These are phyloP conservation scores for Saccharum hybrid DNA, from an alignment of 202 grass and related monocot species.

Conservation along the genomic window DNA sequence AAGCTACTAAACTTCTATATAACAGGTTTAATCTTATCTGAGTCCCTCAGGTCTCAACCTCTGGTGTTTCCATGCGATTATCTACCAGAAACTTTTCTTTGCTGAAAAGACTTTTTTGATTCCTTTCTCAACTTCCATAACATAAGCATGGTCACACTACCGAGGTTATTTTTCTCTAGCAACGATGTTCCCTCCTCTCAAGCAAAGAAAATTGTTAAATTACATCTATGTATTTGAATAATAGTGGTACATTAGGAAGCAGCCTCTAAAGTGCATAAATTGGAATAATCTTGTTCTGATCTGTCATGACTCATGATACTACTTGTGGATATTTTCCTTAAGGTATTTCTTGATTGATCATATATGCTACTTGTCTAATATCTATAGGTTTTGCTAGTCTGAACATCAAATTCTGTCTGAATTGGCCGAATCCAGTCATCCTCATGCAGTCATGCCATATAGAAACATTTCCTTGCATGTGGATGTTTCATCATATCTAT, in stretches of 20 bases:
- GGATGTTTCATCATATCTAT: constrained; percentile 13
- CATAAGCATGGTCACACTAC: background rate
- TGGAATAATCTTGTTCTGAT: constrained; percentile 22
- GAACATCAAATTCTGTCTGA: background rate
- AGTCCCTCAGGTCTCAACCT: background rate
- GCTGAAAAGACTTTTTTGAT: background rate
- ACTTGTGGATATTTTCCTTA: background rate
- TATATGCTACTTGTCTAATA: constrained; percentile 20
- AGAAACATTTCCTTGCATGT: background rate
- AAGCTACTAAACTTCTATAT: background rate
- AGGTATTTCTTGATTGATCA: constrained; percentile 28
- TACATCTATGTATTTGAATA: constrained; percentile 21
- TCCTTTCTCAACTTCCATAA: background rate
- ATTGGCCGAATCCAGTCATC: constrained; percentile 11
- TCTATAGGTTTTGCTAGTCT: background rate
- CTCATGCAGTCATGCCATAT: background rate
- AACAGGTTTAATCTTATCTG: constrained; percentile 10
- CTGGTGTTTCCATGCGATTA: background rate
- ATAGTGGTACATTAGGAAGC: constrained; percentile 1
- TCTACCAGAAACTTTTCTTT: constrained; percentile 14
- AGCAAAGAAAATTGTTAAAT: constrained; percentile 10
- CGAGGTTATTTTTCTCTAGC: background rate
- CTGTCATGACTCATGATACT: constrained; percentile 3
- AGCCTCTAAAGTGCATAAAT: constrained; percentile 3
- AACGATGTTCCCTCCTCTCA: background rate